These are phyloP conservation scores for Caloboletus firmus DNA, from an alignment of 1,284 basidiomycete genomes.

Conservation along the genomic window DNA sequence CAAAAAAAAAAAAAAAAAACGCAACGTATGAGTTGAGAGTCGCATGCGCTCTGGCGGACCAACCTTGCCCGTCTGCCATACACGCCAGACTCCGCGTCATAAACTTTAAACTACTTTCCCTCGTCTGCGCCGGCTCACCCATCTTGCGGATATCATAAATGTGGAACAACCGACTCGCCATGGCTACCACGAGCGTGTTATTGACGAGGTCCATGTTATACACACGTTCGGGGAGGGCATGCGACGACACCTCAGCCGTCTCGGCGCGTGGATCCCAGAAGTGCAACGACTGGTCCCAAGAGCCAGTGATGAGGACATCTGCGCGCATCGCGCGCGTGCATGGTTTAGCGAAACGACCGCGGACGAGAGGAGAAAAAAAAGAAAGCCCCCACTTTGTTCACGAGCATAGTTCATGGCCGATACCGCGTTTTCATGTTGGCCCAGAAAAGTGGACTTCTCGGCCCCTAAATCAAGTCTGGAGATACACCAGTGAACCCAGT, in stretches of 20 bases:
- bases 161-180: slow-evolving; percentile 86
- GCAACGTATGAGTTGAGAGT: neutral
- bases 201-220: slow-evolving; percentile 79
- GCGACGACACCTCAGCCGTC: slow-evolving; percentile 58
- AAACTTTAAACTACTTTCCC: slow-evolving; percentile 94
- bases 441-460: slow-evolving; percentile 62
- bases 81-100: slow-evolving; percentile 90
- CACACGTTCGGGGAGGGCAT: slow-evolving; percentile 77
- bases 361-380: slow-evolving; percentile 3
- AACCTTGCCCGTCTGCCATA: slow-evolving; percentile 91
- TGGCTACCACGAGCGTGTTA: slow-evolving; percentile 81
- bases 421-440: slow-evolving; percentile 65
- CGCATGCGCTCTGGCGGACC: neutral
- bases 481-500: too few species aligned
- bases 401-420: slow-evolving; percentile 61
- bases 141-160: slow-evolving; percentile 85
- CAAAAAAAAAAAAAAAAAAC: too few species aligned
- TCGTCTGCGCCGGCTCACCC: slow-evolving; percentile 66
- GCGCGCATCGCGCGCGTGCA: neutral
- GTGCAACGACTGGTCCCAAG: slow-evolving; percentile 88
- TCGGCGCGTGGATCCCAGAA: slow-evolving; percentile 80
- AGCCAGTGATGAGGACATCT: slow-evolving; percentile 81
- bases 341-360: neutral
- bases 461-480: slow-evolving; percentile 60
- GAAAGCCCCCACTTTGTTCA: slow-evolving; percentile 56